Percentiles rank a stretch among this genome's conserved stretches.
Conservation (phyloP, 805 yeast species). For the Candida stauntonica region DNA sequence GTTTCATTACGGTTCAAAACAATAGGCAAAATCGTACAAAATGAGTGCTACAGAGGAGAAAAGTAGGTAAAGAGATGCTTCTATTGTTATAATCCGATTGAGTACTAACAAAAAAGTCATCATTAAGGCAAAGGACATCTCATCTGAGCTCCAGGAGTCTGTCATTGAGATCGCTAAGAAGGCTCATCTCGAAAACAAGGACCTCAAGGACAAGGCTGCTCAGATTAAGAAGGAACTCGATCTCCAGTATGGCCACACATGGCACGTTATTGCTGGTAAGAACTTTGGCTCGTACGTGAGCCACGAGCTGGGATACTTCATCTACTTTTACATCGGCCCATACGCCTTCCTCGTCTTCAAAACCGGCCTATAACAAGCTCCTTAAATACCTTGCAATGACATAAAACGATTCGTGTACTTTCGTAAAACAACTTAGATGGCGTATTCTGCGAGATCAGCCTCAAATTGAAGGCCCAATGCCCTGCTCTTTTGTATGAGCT, state of each 20-base stretch:
- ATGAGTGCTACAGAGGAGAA: not conserved
- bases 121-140: conserved; percentile 27
- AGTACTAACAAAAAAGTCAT: conserved; percentile 14
- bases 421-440: not conserved
- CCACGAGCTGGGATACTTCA: conserved; percentile 69
- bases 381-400: not conserved
- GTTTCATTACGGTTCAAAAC: too few species aligned
- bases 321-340: conserved; percentile 67
- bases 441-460: conserved; percentile 3
- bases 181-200: conserved; percentile 39
- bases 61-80: not conserved
- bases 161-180: conserved; percentile 44
- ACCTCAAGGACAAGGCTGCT: conserved; percentile 63
- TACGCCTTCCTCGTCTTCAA: conserved; percentile 66
- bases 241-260: conserved; percentile 57
- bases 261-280: conserved; percentile 82
- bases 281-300: conserved; percentile 78
- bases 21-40: conserved; percentile 4
- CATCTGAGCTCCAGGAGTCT: conserved; percentile 46
- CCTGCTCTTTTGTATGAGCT: conserved; percentile 2
- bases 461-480: not conserved
- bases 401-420: not conserved
- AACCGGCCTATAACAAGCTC: conserved; percentile 37
- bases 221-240: conserved; percentile 62
- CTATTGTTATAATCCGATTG: not conserved